Percentiles rank a stretch among this genome's conserved stretches.
These are phyloP conservation scores for Paecilomyces niveus DNA, from an alignment of 2,329 filamentous ascomycete genomes.

Conservation along the genomic window DNA sequence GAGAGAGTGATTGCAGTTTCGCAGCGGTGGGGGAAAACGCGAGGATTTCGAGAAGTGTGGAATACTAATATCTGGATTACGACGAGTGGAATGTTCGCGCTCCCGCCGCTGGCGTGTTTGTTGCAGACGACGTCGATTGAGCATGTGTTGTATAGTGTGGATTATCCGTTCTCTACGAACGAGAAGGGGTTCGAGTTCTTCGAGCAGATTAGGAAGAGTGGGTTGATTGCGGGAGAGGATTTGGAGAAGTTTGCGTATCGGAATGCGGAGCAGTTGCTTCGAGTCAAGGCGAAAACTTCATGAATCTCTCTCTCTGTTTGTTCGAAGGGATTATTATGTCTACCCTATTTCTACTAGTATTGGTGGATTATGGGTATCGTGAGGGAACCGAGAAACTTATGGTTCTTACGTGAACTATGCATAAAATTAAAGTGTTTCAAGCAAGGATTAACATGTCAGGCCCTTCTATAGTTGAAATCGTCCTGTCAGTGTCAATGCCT, in stretches of 20 bases:
- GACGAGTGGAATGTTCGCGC: slow-evolving; percentile 47
- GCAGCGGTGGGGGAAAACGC: slow-evolving; percentile 11
- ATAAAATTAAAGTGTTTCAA: too few relatives aligned
- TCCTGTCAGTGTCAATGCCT: too few relatives aligned
- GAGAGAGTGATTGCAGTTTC: slow-evolving; percentile 32
- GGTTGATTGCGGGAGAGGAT: slow-evolving; percentile 43
- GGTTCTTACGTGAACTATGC: too few relatives aligned
- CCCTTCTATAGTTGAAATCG: too few relatives aligned
- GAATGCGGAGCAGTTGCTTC: slow-evolving; percentile 46
- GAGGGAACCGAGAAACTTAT: too few relatives aligned
- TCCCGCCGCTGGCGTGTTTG: slow-evolving; percentile 41
- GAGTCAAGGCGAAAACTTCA: slow-evolving; percentile 15
- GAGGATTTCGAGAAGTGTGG: slow-evolving; percentile 44
- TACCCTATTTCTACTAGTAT: too few relatives aligned
- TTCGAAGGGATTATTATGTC: too few relatives aligned
- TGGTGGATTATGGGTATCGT: too few relatives aligned
- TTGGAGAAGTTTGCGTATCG: slow-evolving; percentile 43
- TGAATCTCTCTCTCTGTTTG: background rate
- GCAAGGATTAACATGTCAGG: too few relatives aligned
- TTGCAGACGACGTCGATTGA: slow-evolving; percentile 33
- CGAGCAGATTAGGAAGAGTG: slow-evolving; percentile 42
- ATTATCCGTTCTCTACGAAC: slow-evolving; percentile 50
- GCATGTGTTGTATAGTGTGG: slow-evolving; percentile 49
- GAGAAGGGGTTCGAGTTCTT: slow-evolving; percentile 44
- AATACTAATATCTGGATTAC: slow-evolving; percentile 53